Evolutionary conservation across 306 rosid species (phyloP), one percentile per base, ranked within the genome.

Genomic region (Pterocarpus santalinus): DNA sequence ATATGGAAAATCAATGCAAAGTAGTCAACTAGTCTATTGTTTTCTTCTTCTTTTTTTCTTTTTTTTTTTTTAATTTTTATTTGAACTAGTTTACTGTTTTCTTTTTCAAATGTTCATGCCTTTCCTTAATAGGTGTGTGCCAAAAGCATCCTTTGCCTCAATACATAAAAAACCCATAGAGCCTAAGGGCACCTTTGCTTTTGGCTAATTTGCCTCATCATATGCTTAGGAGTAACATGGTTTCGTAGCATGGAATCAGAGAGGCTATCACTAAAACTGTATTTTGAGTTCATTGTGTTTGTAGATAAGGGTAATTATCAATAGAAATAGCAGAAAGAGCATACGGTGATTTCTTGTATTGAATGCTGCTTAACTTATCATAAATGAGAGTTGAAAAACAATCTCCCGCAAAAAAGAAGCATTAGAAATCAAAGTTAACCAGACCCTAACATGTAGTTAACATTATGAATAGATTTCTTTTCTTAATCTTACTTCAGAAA

Each of bases 311-410:
- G 61, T 53, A 52, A 65, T 49, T 80, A 36, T 33, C 53, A 51
- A 80, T 38, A 6, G 1, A 33, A 55, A n/a, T 81, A 13, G 75
- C 70, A 65, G 56, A 43, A 81, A 66, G 22, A 51, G 8, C 36
- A 56, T 72, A 28, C 2, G 17, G 55, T 35, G 13, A 34, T 44
- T 28, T 62, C 72, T 80, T 13, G 36, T 33, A 41, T 10, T n/a
- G 35, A 69, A 30, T 17, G 34, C 30, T 47, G 14, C 46, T 17
- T 69, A 32, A 60, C 15, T 66, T 8, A 60, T 64, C 52, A 3
- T 14, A 72, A 55, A 41, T 43, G 75, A 28, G 64, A 73, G 6
- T 35, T 61, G 36, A 55, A 73, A 55, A 64, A 64, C 9, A 66
- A 71, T 53, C 72, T 58, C 52, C 28, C 28, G 34, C 28, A 53